Evolutionary conservation across 75 land plant genomes (phyloP), one percentile per base, ranked within the genome.

Genomic region (Cryptomeria japonica): DNA sequence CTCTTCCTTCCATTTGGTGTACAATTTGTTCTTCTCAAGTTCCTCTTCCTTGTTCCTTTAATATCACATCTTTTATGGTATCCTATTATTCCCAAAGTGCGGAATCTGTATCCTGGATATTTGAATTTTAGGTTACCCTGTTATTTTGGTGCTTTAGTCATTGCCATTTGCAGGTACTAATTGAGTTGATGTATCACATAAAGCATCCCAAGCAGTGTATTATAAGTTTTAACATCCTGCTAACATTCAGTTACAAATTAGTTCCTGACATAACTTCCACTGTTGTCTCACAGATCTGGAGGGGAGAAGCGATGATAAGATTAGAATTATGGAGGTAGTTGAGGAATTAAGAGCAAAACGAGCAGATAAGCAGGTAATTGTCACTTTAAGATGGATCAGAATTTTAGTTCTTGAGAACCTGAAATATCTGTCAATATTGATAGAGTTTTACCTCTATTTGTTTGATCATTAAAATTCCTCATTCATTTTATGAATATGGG

Each of bases 231-330:
- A 22, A 1, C 70, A 85, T 12, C 38, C n/a, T n/a, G 34, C 13
- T 28, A 82, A 2, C 13, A 31, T 34, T 53, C 73, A 47, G 85
- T 32, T 84, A 84, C 34, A 32, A 13, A 84, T 31, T 84, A 47
- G 34, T 84, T 46, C 38, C 15, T 34, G 34, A 79, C 28, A 79
- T 79, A 39, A 79, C 42, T 38, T 79, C 28, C 9, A 0, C 46
- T 13, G 28, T n/a, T 28, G 49, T 7, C 84, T 42, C 79, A 14
- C 72, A 92, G 93, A 92, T 84, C 79, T 92, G 86, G 93, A 92
- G 56, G 93, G 93, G 76, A 89, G 89, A 53, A 84, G 90, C 12
- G 93, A 92, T 88, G 93, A 92, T 64, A 92, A 92, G 85, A 91
- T 91, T 49, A 89, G 93, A 46, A 90, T 91, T 28, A 92, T 92